Evolutionary conservation across 495 filamentous ascomycete species (phyloP), one percentile per base, ranked within the genome.

Genomic region (Podospora pseudoanserina): DNA sequence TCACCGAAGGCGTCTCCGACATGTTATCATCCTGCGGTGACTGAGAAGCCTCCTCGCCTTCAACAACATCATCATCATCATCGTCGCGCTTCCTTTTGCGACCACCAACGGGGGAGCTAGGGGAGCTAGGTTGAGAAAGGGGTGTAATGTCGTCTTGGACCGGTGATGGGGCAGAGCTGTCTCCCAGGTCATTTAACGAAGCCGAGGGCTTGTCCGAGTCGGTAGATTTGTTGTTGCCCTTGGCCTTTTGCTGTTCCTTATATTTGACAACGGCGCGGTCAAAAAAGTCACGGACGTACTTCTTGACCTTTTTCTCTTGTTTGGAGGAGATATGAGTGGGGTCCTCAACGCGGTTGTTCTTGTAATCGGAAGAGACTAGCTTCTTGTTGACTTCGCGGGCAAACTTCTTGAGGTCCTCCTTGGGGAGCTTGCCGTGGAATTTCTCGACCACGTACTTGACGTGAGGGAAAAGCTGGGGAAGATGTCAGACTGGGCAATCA

Each of bases 301-400:
- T 86, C 77, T 91, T 95, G 39, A 97, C 87, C 67, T 91, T 91
- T 76, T 88, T 89, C 72, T 89, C 88, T 72, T 94, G 91, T 71
- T 91, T 92, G 32, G 87, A 79, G n/a, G 85, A 85, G 71, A 97
- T 89, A 20, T 62, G 49, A 61, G 87, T 92, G 4, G 93, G 94
- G 72, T 97, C 90, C 23, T 88, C 83, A 11, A 97, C 93, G 3
- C 91, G 89, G 55, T 86, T 85, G 71, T 94, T 87, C 77, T 96
- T 97, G 81, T 90, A 97, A 74, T 97, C 93, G 0, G 91, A 92
- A 28, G 89, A 87, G 32, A 96, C 92, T 30, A 97, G 83, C 75
- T 93, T 96, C 77, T 94, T 96, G 66, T 89, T 87, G 19, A 93
- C 87, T 77, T 97, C 92, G 77, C 94, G 95, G 4, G 88, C 90